These are phyloP conservation scores for Suillus subaureus DNA, from an alignment of 768 basidiomycete species.

Conservation along the genomic window DNA sequence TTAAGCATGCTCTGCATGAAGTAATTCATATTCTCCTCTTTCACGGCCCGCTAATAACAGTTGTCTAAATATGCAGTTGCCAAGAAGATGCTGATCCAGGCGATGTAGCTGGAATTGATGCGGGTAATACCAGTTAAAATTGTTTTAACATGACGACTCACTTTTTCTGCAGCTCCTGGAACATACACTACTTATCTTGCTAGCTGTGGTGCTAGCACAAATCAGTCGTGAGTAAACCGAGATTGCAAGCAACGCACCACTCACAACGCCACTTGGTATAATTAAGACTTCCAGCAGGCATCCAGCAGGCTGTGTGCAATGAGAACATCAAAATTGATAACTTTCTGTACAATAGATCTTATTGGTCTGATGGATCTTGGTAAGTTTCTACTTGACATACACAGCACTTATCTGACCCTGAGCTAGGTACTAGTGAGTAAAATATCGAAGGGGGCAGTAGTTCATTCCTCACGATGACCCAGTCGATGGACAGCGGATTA, in stretches of 20 bases:
- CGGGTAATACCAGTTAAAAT: background rate
- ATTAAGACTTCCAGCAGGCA: conserved; percentile 15
- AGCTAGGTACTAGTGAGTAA: conserved; percentile 13
- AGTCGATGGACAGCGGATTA: conserved; percentile 24
- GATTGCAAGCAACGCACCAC: background rate
- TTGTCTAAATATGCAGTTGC: conserved; percentile 13
- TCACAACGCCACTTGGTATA: background rate
- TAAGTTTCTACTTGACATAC: conserved; percentile 5
- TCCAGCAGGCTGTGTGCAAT: conserved; percentile 27
- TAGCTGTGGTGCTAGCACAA: conserved; percentile 1
- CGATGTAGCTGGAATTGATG: conserved; percentile 5
- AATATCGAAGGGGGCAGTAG: background rate
- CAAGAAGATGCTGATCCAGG: conserved; percentile 19
- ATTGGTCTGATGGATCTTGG: conserved; percentile 23
- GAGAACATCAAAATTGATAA: conserved; percentile 21
- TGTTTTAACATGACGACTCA: background rate
- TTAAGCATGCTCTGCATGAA: conserved; percentile 30
- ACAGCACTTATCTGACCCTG: background rate
- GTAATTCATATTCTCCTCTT: conserved; percentile 8
- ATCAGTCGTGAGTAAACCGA: conserved; percentile 8
- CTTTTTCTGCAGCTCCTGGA: conserved; percentile 16
- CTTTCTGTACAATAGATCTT: conserved; percentile 10
- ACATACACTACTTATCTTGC: conserved; percentile 21
- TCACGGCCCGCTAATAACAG: background rate
- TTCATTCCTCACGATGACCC: background rate